phyloP scores from a whole-genome alignment of 2,329 filamentous ascomycete species.

The Fonsecaea nubica region DNA sequence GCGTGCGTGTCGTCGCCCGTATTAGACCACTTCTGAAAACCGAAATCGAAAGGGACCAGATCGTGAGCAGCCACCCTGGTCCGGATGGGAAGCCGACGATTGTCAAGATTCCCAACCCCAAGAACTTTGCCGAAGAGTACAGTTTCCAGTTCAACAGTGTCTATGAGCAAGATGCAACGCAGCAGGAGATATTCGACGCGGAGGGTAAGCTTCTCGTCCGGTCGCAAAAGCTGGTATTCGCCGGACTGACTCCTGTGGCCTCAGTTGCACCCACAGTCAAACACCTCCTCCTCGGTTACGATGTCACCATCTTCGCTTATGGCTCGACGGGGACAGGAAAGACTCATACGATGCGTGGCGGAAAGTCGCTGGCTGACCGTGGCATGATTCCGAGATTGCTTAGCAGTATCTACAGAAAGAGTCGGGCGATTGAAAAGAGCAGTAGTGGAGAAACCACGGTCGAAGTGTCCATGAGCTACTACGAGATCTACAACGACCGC shows the following conservation, averaged over 20 bases:
- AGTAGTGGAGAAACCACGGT: slow-evolving; percentile 72
- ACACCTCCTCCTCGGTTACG: slow-evolving; percentile 86
- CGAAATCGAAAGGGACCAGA: slow-evolving; percentile 85
- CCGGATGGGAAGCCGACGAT: slow-evolving; percentile 67
- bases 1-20: slow-evolving; percentile 84
- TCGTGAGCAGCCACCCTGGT: slow-evolving; percentile 70
- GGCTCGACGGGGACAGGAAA: slow-evolving; percentile 93
- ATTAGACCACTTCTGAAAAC: slow-evolving; percentile 86
- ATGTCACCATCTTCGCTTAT: slow-evolving; percentile 90
- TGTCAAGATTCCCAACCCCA: slow-evolving; percentile 90
- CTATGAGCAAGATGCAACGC: slow-evolving; percentile 78
- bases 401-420: slow-evolving; percentile 82
- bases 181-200: slow-evolving; percentile 85
- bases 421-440: slow-evolving; percentile 85
- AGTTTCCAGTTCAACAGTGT: slow-evolving; percentile 95
- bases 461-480: slow-evolving; percentile 81
- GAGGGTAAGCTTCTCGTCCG: slow-evolving; percentile 68
- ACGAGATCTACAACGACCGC: slow-evolving; percentile 97
- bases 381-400: slow-evolving; percentile 87
- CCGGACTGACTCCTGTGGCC: slow-evolving; percentile 14
- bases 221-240: neutral
- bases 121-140: slow-evolving; percentile 88
- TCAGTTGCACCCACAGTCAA: slow-evolving; percentile 88
- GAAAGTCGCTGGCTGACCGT: slow-evolving; percentile 81
- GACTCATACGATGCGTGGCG: slow-evolving; percentile 94